Base-by-base conservation (phyloP, 345 rosid genomes). In the Salix viminalis region DNA sequence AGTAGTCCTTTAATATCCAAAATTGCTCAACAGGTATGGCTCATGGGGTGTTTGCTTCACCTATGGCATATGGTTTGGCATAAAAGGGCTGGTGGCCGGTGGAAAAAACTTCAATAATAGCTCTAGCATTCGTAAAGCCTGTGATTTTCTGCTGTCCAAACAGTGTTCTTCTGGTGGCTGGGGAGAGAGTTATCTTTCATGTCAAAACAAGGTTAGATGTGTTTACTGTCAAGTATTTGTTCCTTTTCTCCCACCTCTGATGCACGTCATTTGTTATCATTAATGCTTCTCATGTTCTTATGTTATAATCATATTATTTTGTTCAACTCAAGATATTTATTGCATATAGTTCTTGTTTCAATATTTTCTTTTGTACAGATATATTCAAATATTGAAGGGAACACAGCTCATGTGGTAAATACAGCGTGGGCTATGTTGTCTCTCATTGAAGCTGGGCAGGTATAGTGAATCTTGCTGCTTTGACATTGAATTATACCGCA, bases 181-280 rank as follows among this genome's bases (percentile, higher is more conserved):
- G 99, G 99, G 98, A 83, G 98, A 95, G 86, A 93, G 98, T 83
- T 95, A 95, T 74, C 92, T 93, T 78, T 93, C 98, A 77, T 95
- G 98, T 82, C 96, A 91, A 89, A 84, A 90, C 71, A 90, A 93
- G 97, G 96, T 93, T 74, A 34, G 69, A 37, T 75, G 39, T 12
- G 30, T 65, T 6, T 41, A 15, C 28, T 71, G 14, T 16, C 19
- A 52, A 21, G 14, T 58, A n/a, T 14, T n/a, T 66, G 30, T 37
- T 5, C 50, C 36, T 21, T 11, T 28, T 74, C 76, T 73, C 67
- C 36, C 70, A 46, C 26, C 42, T 7, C 62, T 65, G 41, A 44
- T 58, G n/a, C 69, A 34, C 2, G 24, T 15, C 12, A 58, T 28
- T 8, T 37, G 58, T 19, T 5, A n/a, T 56, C 62, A 56, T n/a